A percentile compares a stretch with the other conserved stretches of the same genome.
Evolutionary conservation across 768 basidiomycete genomes (phyloP).

Genomic region (Wakefieldia striispora): DNA sequence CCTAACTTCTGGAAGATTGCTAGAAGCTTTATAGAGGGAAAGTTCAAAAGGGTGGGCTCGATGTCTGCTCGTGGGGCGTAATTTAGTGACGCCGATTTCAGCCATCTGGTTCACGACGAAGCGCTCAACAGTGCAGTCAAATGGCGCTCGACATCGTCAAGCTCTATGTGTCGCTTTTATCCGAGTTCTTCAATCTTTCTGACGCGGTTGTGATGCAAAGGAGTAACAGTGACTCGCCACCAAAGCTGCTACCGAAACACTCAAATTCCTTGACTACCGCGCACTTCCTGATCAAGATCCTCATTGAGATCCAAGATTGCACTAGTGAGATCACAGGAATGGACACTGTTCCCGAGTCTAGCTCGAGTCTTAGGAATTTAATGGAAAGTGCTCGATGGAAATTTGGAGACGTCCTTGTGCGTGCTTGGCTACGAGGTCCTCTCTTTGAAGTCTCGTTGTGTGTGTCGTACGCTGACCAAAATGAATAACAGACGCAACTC

Average conservation of each 20-base stretch:
- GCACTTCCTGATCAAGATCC: constrained; percentile 74
- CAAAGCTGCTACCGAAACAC: constrained; percentile 63
- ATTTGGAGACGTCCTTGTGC: constrained; percentile 78
- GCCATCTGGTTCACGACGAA: constrained; percentile 59
- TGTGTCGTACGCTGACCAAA: constrained; percentile 3
- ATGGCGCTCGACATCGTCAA: constrained; percentile 89
- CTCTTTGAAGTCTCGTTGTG: background rate
- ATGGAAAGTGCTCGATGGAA: constrained; percentile 85
- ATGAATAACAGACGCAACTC: constrained; percentile 64
- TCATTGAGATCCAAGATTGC: constrained; percentile 84
- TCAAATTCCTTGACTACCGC: constrained; percentile 82
- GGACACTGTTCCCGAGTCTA: constrained; percentile 77
- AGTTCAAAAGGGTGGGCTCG: constrained; percentile 74
- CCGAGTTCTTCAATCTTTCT: constrained; percentile 82
- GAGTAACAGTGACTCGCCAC: constrained; percentile 38
- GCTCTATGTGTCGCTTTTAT: constrained; percentile 80
- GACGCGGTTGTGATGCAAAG: constrained; percentile 67
- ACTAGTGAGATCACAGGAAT: constrained; percentile 75
- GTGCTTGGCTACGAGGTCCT: constrained; percentile 81
- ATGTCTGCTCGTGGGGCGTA: background rate
- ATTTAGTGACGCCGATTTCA: constrained; percentile 15
- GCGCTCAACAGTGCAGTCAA: constrained; percentile 76
- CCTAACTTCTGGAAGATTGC: constrained; percentile 95
- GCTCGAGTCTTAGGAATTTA: constrained; percentile 65
- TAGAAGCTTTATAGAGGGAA: constrained; percentile 88